Percentiles rank a stretch among this genome's conserved stretches.
These are phyloP conservation scores for Heliamphora exappendiculata DNA, from an alignment of 148 eudicot species.

Conservation along the genomic window DNA sequence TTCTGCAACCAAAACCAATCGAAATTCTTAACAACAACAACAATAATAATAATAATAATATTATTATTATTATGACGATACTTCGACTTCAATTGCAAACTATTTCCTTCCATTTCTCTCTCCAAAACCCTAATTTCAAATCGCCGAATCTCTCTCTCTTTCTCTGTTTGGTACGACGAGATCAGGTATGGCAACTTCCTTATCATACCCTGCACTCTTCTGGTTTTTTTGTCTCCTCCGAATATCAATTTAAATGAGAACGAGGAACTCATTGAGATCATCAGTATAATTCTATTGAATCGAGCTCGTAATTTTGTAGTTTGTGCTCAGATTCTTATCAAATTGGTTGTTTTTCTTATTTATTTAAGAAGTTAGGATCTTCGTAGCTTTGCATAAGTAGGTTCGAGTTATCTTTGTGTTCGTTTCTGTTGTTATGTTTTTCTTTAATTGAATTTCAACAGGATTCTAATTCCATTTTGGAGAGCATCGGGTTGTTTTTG, in stretches of 20 bases:
- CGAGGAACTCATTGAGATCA: background rate
- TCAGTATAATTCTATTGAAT: slow-evolving; percentile 3
- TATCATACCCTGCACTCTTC: background rate
- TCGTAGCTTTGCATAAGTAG: slow-evolving; percentile 5
- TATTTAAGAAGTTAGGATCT: background rate
- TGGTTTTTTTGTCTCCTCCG: background rate
- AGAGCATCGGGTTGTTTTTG: too few species aligned
- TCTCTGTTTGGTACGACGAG: slow-evolving; percentile 7
- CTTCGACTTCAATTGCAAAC: slow-evolving; percentile 14
- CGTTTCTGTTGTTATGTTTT: background rate
- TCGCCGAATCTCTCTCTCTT: slow-evolving; percentile 13
- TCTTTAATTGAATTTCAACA: too few species aligned
- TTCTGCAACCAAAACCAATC: slow-evolving; percentile 1
- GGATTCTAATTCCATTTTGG: too few species aligned
- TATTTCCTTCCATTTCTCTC: slow-evolving; percentile 15
- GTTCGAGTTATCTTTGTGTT: background rate
- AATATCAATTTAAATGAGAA: background rate
- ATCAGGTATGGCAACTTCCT: slow-evolving; percentile 14
- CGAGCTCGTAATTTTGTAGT: slow-evolving; percentile 1
- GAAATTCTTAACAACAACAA: slow-evolving; percentile 7
- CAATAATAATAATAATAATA: too few species aligned
- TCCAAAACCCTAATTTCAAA: slow-evolving; percentile 75
- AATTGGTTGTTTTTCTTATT: background rate
- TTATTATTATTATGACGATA: slow-evolving; percentile 14
- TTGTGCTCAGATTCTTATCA: background rate